Evolutionary conservation across 257 asterid genomes (phyloP).

Genomic region (Solanum piurae): DNA sequence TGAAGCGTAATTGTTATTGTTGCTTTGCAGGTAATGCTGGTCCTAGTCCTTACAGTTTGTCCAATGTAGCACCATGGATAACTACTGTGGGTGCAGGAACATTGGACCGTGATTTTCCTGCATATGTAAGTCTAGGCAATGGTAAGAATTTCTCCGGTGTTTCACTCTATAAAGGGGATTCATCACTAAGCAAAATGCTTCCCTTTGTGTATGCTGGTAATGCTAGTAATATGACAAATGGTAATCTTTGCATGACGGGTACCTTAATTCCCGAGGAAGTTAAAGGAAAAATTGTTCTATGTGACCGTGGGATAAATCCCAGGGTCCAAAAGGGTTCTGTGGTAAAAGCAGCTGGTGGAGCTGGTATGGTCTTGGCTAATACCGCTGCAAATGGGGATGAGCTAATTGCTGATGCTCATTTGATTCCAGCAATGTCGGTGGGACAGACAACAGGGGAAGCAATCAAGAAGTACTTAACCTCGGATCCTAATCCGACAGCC

Average conservation of each 20-base stretch:
- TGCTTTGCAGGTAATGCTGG: conserved; percentile 16
- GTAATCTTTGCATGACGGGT: conserved; percentile 35
- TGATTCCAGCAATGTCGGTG: conserved; percentile 47
- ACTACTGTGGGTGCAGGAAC: conserved; percentile 74
- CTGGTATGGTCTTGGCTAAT: conserved; percentile 53
- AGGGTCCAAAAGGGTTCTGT: conserved; percentile 42
- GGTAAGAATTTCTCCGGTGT: conserved; percentile 37
- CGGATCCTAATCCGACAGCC: conserved; percentile 25
- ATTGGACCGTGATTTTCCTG: conserved; percentile 40
- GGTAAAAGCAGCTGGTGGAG: conserved; percentile 46
- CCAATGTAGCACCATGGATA: conserved; percentile 71
- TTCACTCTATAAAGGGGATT: conserved; percentile 40
- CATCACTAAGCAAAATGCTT: conserved; percentile 27
- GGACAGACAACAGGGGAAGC: conserved; percentile 37
- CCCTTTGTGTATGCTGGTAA: conserved; percentile 26
- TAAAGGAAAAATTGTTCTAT: conserved; percentile 46
- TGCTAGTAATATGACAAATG: conserved; percentile 11
- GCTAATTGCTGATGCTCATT: conserved; percentile 49
- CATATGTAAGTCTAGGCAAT: conserved; percentile 27
- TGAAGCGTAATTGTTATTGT: background rate
- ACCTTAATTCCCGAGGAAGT: conserved; percentile 30
- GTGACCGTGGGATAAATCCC: conserved; percentile 45
- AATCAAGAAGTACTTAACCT: conserved; percentile 27
- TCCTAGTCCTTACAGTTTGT: conserved; percentile 19
- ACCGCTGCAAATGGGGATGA: conserved; percentile 56